A percentile compares a stretch with the other conserved stretches of the same genome.
Conservation (phyloP, 306 rosid genomes). For the Trifolium fragiferum region DNA sequence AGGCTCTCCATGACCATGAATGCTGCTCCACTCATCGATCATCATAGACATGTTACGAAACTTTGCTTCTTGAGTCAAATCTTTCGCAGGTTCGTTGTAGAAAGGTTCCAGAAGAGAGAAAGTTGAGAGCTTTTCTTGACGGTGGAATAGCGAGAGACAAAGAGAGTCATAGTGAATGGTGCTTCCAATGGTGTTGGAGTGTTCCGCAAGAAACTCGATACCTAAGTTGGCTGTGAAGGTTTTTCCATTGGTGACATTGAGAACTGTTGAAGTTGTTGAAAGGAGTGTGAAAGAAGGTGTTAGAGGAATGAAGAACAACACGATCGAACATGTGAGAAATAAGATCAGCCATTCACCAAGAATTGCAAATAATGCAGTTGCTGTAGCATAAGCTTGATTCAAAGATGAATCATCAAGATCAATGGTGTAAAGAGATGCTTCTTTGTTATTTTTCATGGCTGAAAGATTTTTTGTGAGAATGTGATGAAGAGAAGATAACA, state of each 20-base stretch:
- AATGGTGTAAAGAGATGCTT: neutral
- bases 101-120: neutral
- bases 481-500: neutral
- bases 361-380: conserved; percentile 37
- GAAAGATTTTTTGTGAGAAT: conserved; percentile 26
- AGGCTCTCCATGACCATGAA: neutral
- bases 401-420: neutral
- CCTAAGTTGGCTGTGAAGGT: conserved; percentile 29
- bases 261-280: conserved; percentile 27
- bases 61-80: conserved; percentile 17
- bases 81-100: neutral
- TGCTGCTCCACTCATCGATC: conserved; percentile 36
- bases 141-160: conserved; percentile 37
- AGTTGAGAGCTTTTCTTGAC: conserved; percentile 13
- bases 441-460: conserved; percentile 17
- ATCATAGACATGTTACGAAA: conserved; percentile 29
- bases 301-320: conserved; percentile 42
- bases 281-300: conserved; percentile 42
- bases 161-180: conserved; percentile 38
- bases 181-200: conserved; percentile 31
- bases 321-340: neutral
- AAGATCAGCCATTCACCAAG: conserved; percentile 42
- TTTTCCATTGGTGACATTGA: neutral
- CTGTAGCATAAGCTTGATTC: conserved; percentile 9
- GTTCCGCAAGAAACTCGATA: neutral